Evolutionary conservation across 257 asterid species (phyloP).

Genomic region (Capsicum baccatum): DNA sequence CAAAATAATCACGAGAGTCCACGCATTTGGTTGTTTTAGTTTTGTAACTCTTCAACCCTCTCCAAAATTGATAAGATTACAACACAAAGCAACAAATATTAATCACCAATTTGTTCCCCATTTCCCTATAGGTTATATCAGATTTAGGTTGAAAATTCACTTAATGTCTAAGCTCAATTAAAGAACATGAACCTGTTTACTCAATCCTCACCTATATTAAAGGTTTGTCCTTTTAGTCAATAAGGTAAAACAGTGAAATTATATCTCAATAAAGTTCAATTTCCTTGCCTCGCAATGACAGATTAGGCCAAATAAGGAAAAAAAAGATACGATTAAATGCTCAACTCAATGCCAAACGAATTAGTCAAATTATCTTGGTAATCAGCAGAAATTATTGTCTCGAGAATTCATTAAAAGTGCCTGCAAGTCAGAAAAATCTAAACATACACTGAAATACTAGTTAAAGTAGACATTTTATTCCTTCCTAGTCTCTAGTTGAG

Average conservation of each 20-base stretch:
- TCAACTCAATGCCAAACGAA: slow-evolving; percentile 22
- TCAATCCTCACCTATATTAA: slow-evolving; percentile 15
- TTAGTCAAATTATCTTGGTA: slow-evolving; percentile 1
- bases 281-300: background rate
- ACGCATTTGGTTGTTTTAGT: slow-evolving; percentile 1
- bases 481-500: slow-evolving; percentile 9
- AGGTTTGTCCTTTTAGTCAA: slow-evolving; percentile 22
- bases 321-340: background rate
- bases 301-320: slow-evolving; percentile 16
- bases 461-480: background rate
- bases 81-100: background rate
- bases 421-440: background rate
- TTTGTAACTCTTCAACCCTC: slow-evolving; percentile 7
- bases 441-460: background rate
- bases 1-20: background rate
- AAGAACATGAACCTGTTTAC: background rate
- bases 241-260: slow-evolving; percentile 2
- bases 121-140: background rate
- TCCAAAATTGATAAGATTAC: slow-evolving; percentile 8
- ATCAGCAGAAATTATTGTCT: background rate
- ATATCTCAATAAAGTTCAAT: background rate
- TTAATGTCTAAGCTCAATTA: background rate
- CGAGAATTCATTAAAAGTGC: background rate
- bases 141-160: slow-evolving; percentile 24
- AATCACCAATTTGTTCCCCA: background rate